Base-by-base conservation (phyloP, 2,329 filamentous ascomycete species). In the Fusarium compactum region DNA sequence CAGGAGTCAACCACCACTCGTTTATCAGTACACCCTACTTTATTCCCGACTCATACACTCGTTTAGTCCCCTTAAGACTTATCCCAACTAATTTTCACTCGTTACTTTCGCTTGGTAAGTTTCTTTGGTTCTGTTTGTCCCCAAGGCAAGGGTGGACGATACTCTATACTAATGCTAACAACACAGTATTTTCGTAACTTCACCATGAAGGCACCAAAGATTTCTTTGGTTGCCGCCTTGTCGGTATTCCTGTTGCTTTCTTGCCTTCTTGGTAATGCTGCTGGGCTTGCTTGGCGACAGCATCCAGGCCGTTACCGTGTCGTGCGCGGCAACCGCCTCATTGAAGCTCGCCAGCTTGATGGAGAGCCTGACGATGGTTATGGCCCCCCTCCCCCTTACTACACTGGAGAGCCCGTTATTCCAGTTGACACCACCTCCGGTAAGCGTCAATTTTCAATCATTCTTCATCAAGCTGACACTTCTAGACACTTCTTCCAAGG, bases 181-280 rank as follows among this genome's bases (percentile, higher is more conserved):
- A 12, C 25, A 62, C 24, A 69, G 44, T 45, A 62, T 51, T 51
- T 40, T 40, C 29, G 45, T 24, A n/a, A 54, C 58, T 54, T 62
- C 76, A 78, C 38, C 57, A 85, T 85, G 83, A 82, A 78, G 69
- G 73, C 60, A 27, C 78, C 70, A 16, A 64, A 53, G 8, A 73
- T 73, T 73, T 66, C 80, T 55, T 65, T 75, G 67, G 57, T 75
- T 66, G 75, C 78, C 74, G 56, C 82, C 30, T 62, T 78, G 67
- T 80, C 78, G 51, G 57, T 56, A 18, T 18, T 74, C 72, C 78
- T 77, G 58, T 60, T 76, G 16, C 55, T 76, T 11, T 50, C 73
- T 20, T 71, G 68, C 50, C 41, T 76, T 40, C 44, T 58, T n/a
- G 47, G 60, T 9, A 60, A 47, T 29, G 34, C 41, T 7, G 62